These are phyloP conservation scores for Pythium pectinolyticum DNA, from an alignment of 352 stramenopile genomes.

Conservation along the genomic window DNA sequence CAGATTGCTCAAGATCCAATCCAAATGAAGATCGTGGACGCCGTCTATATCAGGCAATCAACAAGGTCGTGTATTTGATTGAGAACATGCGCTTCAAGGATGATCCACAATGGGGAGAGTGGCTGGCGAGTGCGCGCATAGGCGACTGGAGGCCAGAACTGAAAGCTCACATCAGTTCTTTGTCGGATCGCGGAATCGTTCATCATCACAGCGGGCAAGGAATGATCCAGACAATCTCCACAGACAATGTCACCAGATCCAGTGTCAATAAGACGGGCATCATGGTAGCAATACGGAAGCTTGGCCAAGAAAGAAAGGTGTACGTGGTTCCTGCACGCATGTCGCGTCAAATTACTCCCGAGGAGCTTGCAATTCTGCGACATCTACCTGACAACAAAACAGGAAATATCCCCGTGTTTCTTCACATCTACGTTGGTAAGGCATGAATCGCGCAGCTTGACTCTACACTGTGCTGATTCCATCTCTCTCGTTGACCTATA, in stretches of 20 bases:
- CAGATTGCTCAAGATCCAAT: background rate
- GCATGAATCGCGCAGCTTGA: no score
- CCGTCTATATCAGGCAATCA: conserved; percentile 12
- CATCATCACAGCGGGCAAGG: background rate
- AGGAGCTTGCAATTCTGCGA: background rate
- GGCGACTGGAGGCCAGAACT: conserved; percentile 10
- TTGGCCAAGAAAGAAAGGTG: background rate
- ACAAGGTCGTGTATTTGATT: conserved; percentile 20
- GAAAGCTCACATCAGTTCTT: background rate
- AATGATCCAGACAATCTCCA: background rate
- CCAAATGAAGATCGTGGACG: background rate
- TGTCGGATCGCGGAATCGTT: background rate
- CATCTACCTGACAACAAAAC: conserved; percentile 18
- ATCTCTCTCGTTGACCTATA: no score
- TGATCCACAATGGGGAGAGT: conserved; percentile 21
- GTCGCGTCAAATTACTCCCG: background rate
- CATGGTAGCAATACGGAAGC: background rate
- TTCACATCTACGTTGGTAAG: conserved; percentile 15
- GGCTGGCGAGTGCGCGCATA: conserved; percentile 1
- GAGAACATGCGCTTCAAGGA: conserved; percentile 23
- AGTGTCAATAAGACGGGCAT: background rate
- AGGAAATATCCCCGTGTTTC: background rate
- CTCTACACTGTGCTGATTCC: no score
- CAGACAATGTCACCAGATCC: background rate
- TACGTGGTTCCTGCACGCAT: background rate